Evolutionary conservation across 2,329 filamentous ascomycete genomes (phyloP).

Genomic region (Ophioceras dolichostomum): DNA sequence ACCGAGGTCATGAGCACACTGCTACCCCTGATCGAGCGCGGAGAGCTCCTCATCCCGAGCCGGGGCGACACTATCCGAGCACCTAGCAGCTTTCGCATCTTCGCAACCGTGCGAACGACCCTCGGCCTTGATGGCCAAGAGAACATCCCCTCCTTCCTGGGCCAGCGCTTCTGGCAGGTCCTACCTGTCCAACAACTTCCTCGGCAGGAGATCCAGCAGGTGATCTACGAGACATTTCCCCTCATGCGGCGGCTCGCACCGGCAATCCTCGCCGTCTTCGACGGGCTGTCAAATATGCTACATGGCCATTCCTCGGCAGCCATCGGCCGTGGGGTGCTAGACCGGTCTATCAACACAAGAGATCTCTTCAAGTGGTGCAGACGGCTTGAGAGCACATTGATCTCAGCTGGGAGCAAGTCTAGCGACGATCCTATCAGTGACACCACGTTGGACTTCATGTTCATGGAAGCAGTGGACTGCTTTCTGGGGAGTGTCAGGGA

Average conservation of each 20-base stretch:
- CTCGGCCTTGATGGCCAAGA: conserved; percentile 54
- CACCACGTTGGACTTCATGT: conserved; percentile 66
- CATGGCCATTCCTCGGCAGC: conserved; percentile 16
- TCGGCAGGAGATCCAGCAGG: conserved; percentile 57
- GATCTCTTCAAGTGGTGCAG: conserved; percentile 90
- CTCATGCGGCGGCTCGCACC: conserved; percentile 50
- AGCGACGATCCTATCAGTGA: conserved; percentile 63
- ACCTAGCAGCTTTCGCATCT: conserved; percentile 73
- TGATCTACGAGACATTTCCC: conserved; percentile 62
- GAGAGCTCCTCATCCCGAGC: conserved; percentile 82
- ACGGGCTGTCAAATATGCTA: conserved; percentile 34
- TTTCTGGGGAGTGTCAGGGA: conserved; percentile 75
- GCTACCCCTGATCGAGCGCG: conserved; percentile 80
- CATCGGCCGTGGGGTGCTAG: conserved; percentile 21
- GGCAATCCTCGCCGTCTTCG: conserved; percentile 47
- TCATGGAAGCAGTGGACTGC: conserved; percentile 86
- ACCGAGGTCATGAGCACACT: conserved; percentile 91
- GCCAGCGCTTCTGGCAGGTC: conserved; percentile 73
- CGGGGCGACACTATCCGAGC: conserved; percentile 78
- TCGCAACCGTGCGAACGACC: conserved; percentile 79
- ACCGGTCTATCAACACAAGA: conserved; percentile 39
- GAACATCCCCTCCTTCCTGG: conserved; percentile 63
- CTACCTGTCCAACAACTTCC: conserved; percentile 57
- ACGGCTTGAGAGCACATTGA: conserved; percentile 56
- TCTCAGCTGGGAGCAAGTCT: conserved; percentile 45